A percentile compares a stretch with the other conserved stretches of the same genome.
Evolutionary conservation across 352 stramenopile genomes (phyloP).

Genomic region (Pythium utonaiense): DNA sequence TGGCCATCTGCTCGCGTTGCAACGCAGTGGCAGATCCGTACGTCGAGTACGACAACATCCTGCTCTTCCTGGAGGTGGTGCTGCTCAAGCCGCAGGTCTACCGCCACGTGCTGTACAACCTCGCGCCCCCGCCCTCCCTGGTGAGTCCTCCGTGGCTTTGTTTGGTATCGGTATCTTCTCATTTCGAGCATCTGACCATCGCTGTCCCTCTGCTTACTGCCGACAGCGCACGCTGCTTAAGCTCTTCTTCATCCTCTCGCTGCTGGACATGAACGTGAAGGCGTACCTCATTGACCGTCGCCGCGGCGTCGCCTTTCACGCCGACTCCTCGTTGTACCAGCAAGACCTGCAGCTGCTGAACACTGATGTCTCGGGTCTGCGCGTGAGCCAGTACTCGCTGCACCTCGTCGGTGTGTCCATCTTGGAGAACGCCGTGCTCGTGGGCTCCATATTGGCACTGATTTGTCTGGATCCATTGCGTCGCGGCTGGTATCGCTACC

Average conservation of each 20-base stretch:
- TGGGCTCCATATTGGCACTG: slow-evolving; percentile 40
- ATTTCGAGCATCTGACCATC: no score
- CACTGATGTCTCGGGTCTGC: slow-evolving; percentile 40
- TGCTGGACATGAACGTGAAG: slow-evolving; percentile 87
- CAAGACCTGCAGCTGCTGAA: slow-evolving; percentile 15
- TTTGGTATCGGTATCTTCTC: no score
- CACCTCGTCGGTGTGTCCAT: slow-evolving; percentile 69
- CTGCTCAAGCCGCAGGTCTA: slow-evolving; percentile 84
- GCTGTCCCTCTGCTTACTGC: no score
- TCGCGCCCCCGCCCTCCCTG: slow-evolving; percentile 38
- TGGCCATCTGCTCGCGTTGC: slow-evolving; percentile 66
- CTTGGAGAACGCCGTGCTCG: slow-evolving; percentile 70
- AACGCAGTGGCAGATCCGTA: slow-evolving; percentile 83
- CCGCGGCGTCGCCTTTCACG: slow-evolving; percentile 51
- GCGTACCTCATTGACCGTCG: slow-evolving; percentile 72
- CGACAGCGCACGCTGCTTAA: slow-evolving; percentile 53
- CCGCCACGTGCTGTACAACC: slow-evolving; percentile 83
- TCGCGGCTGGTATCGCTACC: slow-evolving; percentile 42
- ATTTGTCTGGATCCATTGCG: slow-evolving; percentile 51
- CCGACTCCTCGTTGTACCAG: slow-evolving; percentile 52
- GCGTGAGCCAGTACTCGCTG: slow-evolving; percentile 74
- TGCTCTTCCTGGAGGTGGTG: slow-evolving; percentile 85
- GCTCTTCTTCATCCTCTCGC: slow-evolving; percentile 72
- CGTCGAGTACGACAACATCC: slow-evolving; percentile 82
- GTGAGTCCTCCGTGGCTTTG: no score